Evolutionary conservation across 352 stramenopile genomes (phyloP).

Genomic region (Phytophthora idaei): DNA sequence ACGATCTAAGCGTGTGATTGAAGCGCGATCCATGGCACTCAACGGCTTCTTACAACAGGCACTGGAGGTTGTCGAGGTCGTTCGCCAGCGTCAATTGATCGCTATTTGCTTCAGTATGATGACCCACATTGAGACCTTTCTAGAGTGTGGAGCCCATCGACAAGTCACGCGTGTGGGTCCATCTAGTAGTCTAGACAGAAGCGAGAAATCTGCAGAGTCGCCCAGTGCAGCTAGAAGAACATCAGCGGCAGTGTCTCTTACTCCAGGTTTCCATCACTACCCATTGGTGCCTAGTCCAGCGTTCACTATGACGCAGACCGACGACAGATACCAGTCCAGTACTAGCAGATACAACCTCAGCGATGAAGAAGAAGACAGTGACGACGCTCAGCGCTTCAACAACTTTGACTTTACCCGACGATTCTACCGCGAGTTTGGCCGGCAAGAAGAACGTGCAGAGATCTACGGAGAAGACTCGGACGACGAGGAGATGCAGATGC

Average conservation of each 20-base stretch:
- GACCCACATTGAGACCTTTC: constrained; percentile 69
- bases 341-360: constrained; percentile 18
- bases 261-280: constrained; percentile 31
- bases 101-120: constrained; percentile 78
- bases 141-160: constrained; percentile 53
- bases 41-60: constrained; percentile 68
- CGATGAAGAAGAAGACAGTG: constrained; percentile 24
- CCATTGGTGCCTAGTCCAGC: constrained; percentile 32
- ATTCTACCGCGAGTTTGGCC: constrained; percentile 48
- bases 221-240: constrained; percentile 28
- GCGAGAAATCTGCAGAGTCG: constrained; percentile 6
- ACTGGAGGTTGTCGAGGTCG: constrained; percentile 46
- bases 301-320: constrained; percentile 30
- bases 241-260: constrained; percentile 34
- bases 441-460: constrained; percentile 24
- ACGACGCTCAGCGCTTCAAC: constrained; percentile 33
- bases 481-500: constrained; percentile 54
- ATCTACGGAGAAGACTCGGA: constrained; percentile 41
- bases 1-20: constrained; percentile 70
- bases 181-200: constrained; percentile 11
- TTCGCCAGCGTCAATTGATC: constrained; percentile 66
- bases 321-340: constrained; percentile 21
- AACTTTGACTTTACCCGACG: constrained; percentile 38
- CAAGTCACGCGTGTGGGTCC: constrained; percentile 13
- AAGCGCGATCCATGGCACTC: constrained; percentile 62